A percentile compares a stretch with the other conserved stretches of the same genome.
phyloP scores from a whole-genome alignment of 108 stramenopile species.

The Nitzschia palea region DNA sequence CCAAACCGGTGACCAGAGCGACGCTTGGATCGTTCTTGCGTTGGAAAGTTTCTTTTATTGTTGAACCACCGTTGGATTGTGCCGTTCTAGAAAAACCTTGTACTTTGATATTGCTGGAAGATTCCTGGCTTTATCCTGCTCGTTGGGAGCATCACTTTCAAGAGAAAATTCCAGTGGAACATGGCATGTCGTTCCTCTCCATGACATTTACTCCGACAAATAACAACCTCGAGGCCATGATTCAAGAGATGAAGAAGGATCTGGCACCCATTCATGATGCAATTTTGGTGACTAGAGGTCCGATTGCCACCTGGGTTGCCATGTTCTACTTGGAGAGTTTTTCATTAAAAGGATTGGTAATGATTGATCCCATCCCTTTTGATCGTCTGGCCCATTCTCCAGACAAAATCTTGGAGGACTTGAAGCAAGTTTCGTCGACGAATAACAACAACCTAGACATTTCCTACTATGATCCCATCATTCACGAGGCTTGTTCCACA shows the following conservation, averaged over 20 bases:
- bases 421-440: no score
- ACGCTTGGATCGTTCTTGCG: no score
- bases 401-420: background rate
- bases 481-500: background rate
- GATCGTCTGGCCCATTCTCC: conserved; percentile 2
- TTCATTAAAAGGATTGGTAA: conserved; percentile 45
- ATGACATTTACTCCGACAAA: conserved; percentile 3
- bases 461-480: background rate
- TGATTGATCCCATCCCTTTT: conserved; percentile 56
- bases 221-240: conserved; percentile 4
- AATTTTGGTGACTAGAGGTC: conserved; percentile 47
- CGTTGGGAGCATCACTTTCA: conserved; percentile 26
- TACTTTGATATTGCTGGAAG: conserved; percentile 38
- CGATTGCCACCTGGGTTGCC: conserved; percentile 33
- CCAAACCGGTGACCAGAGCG: no score
- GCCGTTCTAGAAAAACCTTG: conserved; percentile 43
- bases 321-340: conserved; percentile 53
- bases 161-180: conserved; percentile 17
- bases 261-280: conserved; percentile 17
- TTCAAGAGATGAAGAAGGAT: conserved; percentile 17
- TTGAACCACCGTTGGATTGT: conserved; percentile 31
- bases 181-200: conserved; percentile 38
- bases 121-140: conserved; percentile 10
- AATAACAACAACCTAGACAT: no score
- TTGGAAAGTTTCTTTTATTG: conserved; percentile 5